A percentile compares a stretch with the other conserved stretches of the same genome.
phyloP scores from a whole-genome alignment of 495 filamentous ascomycete genomes.

The Aspergillus bertholletiae region DNA sequence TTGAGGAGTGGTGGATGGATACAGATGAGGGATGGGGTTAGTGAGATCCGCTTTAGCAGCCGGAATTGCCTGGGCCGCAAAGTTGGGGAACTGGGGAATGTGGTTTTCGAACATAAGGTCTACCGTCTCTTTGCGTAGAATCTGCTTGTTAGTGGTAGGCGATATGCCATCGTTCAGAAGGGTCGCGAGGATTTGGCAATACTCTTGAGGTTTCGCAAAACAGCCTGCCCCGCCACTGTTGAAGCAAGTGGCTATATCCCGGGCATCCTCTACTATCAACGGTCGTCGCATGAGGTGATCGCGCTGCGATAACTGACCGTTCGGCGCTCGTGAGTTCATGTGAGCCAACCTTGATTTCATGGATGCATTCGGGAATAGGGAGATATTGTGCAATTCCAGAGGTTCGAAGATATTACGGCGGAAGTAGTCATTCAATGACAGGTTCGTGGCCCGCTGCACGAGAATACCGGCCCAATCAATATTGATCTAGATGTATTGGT shows the following conservation, averaged over 20 bases:
- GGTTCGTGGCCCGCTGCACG: slow-evolving; percentile 48
- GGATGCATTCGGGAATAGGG: slow-evolving; percentile 48
- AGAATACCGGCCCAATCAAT: slow-evolving; percentile 60
- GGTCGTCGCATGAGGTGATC: slow-evolving; percentile 47
- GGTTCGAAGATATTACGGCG: slow-evolving; percentile 55
- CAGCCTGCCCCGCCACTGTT: slow-evolving; percentile 54
- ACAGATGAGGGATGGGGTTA: slow-evolving; percentile 1
- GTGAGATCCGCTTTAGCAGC: slow-evolving; percentile 10
- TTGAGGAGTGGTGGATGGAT: slow-evolving; percentile 45
- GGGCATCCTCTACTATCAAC: too few relatives aligned
- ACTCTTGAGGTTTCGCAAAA: slow-evolving; percentile 52
- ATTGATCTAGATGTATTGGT: slow-evolving; percentile 22
- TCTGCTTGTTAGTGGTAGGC: slow-evolving; percentile 40
- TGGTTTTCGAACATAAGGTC: slow-evolving; percentile 60
- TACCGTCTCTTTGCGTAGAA: slow-evolving; percentile 51
- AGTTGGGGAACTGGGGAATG: slow-evolving; percentile 50
- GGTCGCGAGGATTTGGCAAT: slow-evolving; percentile 43
- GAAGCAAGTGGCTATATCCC: slow-evolving; percentile 13
- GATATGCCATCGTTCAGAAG: slow-evolving; percentile 49
- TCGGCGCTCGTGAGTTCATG: slow-evolving; percentile 40
- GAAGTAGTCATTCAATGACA: slow-evolving; percentile 53
- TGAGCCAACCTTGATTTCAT: slow-evolving; percentile 49
- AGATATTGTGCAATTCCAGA: slow-evolving; percentile 49
- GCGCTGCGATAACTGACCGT: slow-evolving; percentile 34
- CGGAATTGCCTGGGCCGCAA: slow-evolving; percentile 34